phyloP scores from a whole-genome alignment of 2,329 filamentous ascomycete genomes.

The Setomelanomma holmii region DNA sequence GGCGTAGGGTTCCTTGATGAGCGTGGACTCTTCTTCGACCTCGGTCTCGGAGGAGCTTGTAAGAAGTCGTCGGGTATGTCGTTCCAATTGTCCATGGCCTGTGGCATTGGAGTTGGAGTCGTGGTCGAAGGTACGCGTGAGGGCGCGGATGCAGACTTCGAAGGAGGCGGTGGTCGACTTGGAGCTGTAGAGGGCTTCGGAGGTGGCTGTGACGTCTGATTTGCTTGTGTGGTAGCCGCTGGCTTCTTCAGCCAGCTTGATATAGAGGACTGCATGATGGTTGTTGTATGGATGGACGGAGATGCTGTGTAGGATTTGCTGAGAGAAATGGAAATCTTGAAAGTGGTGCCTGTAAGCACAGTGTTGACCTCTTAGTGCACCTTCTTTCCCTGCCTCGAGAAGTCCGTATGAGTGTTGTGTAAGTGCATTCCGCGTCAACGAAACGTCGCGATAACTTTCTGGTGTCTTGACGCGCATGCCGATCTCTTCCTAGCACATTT shows the following conservation, averaged over 20 bases:
- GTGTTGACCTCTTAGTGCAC: background rate
- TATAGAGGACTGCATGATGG: constrained; percentile 56
- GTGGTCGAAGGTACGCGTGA: constrained; percentile 22
- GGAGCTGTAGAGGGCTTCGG: constrained; percentile 9
- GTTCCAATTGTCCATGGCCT: constrained; percentile 36
- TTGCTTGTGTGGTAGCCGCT: constrained; percentile 35
- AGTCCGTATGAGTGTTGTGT: constrained; percentile 4
- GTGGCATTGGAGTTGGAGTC: constrained; percentile 17
- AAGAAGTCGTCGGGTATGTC: constrained; percentile 38
- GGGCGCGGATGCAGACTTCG: constrained; percentile 26
- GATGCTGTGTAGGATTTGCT: too few species aligned
- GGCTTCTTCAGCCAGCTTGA: constrained; percentile 58
- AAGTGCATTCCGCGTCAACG: constrained; percentile 12
- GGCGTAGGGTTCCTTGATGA: constrained; percentile 27
- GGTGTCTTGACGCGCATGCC: constrained; percentile 24
- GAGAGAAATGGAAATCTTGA: too few species aligned
- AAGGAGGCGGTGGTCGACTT: constrained; percentile 25
- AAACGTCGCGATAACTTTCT: constrained; percentile 23
- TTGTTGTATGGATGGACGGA: background rate
- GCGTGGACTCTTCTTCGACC: constrained; percentile 33
- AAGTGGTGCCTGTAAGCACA: too few species aligned
- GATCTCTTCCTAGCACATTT: constrained; percentile 12
- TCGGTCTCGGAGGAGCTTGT: constrained; percentile 29
- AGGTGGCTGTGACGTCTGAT: constrained; percentile 12
- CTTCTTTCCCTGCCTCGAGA: background rate